Evolutionary conservation across 805 yeast species (phyloP).

Genomic region (Grigorovia jiainica): DNA sequence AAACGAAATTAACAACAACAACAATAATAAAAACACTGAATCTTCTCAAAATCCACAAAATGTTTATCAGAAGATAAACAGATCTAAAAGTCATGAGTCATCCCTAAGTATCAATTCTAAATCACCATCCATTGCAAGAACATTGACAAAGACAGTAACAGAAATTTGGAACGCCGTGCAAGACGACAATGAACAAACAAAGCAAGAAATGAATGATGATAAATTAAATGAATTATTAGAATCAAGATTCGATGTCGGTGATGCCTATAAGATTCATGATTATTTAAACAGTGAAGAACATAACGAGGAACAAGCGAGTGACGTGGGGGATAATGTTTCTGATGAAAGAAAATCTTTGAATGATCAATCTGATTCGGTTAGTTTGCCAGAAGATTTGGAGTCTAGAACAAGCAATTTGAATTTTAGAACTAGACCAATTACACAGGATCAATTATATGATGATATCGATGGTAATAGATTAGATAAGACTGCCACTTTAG

Average conservation of each 20-base stretch:
- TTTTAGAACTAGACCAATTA: too few species aligned
- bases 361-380: too few species aligned
- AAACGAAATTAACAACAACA: too few species aligned
- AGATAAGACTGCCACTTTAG: constrained; percentile 12
- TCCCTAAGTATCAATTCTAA: neutral
- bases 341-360: too few species aligned
- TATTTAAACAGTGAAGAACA: constrained; percentile 5
- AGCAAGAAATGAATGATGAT: constrained; percentile 1
- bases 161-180: constrained; percentile 14
- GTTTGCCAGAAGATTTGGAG: too few species aligned
- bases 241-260: constrained; percentile 22
- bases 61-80: too few species aligned
- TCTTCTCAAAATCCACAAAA: too few species aligned
- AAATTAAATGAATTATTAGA: constrained; percentile 15
- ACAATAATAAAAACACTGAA: neutral
- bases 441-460: too few species aligned
- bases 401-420: too few species aligned
- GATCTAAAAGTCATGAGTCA: too few species aligned
- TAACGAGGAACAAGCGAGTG: neutral
- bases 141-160: constrained; percentile 11
- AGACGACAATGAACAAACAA: constrained; percentile 19
- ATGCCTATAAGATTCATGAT: constrained; percentile 21
- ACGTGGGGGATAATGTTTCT: too few species aligned
- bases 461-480: too few species aligned
- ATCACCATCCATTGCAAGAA: constrained; percentile 6